Base-by-base conservation (phyloP, 495 filamentous ascomycete species). In the Trichoderma asperelloides region DNA sequence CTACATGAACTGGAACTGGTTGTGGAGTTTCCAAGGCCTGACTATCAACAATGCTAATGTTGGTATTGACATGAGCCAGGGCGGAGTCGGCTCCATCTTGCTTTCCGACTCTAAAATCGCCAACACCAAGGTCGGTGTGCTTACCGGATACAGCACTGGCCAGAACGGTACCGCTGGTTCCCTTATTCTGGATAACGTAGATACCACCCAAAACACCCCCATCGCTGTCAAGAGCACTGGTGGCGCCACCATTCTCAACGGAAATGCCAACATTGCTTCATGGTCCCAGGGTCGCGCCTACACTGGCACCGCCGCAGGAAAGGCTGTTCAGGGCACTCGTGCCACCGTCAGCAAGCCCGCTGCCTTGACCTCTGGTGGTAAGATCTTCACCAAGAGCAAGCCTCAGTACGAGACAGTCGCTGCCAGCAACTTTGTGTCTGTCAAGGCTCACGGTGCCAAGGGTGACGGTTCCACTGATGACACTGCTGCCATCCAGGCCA, bases 1-100 rank as follows among this genome's bases (percentile, higher is more conserved):
- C 68, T 95, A 85, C 79, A 91, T 93, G 90, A 93, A 94, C 82
- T 96, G 92, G 93, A 89, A 93, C 78, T 96, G 92, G 94, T 85
- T 88, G 11, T 98, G 92, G 90, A 88, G 86, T 65, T 86, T 95
- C 79, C 92, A 96, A 74, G 89, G 86, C 23, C 71, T 97, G 57
- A 83, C 79, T 16, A 90, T 98, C 81, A 89, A 91, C 76, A 89
- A 91, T 77, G 93, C 91, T 77, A 78, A 80, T 13, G 79, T 94
- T 69, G 91, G 90, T 62, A 83, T 97, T 66, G 91, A 96, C 74
- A 92, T 97, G 86, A 85, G 90, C 72, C 89, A 91, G 77, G 87
- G 85, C 23, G 33, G 33, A 7, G 91, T 93, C 40, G 91, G 92
- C 28, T 93, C 91, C 0, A 85, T 96, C 27, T 76, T 96, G 63